Base-by-base conservation (phyloP, 2,329 filamentous ascomycete genomes). In the Hypoxylon sp. region DNA sequence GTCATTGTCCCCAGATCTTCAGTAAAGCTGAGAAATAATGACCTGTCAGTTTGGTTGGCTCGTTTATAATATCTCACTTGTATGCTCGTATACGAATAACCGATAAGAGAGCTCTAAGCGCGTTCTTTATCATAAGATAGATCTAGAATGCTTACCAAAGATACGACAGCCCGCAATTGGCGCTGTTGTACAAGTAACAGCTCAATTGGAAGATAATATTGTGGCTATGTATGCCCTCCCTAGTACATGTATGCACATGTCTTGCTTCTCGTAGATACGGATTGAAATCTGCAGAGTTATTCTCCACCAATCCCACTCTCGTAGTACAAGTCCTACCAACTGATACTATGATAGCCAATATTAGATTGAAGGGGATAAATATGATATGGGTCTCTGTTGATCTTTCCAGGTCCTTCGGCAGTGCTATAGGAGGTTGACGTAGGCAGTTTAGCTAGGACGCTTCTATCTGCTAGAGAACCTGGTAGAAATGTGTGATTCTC, bases 11-110 rank as follows among this genome's bases (percentile, higher is more conserved):
- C 50, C 30, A 30, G 58, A 58, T 46, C n/a, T 21, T 34, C 59
- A 34, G 53, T 53, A 23, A 4, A 69, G 67, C 63, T 69, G 60
- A 67, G 49, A 58, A 36, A 30, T 38, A 56, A 60, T 60, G 57
- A 60, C 51, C 51, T 63, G 56, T 65, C 66, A 63, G 36, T 52
- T 7, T 41, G 36, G 53, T 51, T 36, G 36, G 36, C 58, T 34
- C 28, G 41, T n/a, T 53, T 56, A 49, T 38, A 52, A 30, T 49
- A 58, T 41, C 41, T 41, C 41, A 34, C 19, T 17, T 34, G 30
- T 46, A 43, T 46, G 19, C 43, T 45, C 14, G 14, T 45, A 57
- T 25, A 58, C 9, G 19, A 38, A 32, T n/a, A 38, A 3, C 38
- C 38, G 38, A 49, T 30, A 25, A 19, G 38, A 46, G 45, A 56